Base-by-base conservation (phyloP, 208 protist genomes). In the Trypanosoma boissoni region DNA sequence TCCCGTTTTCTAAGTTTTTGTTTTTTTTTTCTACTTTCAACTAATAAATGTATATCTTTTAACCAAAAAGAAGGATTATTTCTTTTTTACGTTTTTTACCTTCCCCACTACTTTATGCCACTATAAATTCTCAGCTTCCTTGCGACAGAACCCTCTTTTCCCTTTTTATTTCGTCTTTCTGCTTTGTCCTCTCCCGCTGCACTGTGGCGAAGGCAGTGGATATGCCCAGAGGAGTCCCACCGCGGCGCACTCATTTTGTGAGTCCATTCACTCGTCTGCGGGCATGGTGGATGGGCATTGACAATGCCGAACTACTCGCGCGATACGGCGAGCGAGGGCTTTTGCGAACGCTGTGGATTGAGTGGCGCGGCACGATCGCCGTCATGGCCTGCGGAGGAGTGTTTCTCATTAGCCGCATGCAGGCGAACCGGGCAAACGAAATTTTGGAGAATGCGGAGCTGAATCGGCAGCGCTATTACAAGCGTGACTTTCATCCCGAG, bases 361-460 rank as follows among this genome's bases (percentile, higher is more conserved):
- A 90, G 57, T 93, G 86, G 86, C 64, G 71, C 8, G 77, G 80
- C 23, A 80, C 78, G 16, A 24, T 90, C 18, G 60, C 84, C 37
- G 37, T 83, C n/a, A 31, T 66, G n/a, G 57, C 72, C 21, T 84
- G 75, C 34, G 54, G 48, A 14, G 68, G 68, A 12, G 39, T 69
- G 29, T 75, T 89, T 24, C 50, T 79, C 10, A 52, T 87, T 3
- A 74, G 79, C 4, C 68, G 70, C 2, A 54, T 65, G 26, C 80
- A 94, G 69, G 69, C 76, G 20, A 83, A 78, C 34, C 58, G 53
- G 18, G 80, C 78, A 2, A 87, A 94, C 44, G 67, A 87, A 14
- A 77, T 94, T 51, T 63, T 94, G 29, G 87, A 94, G n/a, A 94
- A 89, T 61, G 89, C 89, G 59, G 87, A 94, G 46, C 55, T 94